Evolutionary conservation across 2,329 filamentous ascomycete species (phyloP).

Genomic region (Alternaria triticimaculans): DNA sequence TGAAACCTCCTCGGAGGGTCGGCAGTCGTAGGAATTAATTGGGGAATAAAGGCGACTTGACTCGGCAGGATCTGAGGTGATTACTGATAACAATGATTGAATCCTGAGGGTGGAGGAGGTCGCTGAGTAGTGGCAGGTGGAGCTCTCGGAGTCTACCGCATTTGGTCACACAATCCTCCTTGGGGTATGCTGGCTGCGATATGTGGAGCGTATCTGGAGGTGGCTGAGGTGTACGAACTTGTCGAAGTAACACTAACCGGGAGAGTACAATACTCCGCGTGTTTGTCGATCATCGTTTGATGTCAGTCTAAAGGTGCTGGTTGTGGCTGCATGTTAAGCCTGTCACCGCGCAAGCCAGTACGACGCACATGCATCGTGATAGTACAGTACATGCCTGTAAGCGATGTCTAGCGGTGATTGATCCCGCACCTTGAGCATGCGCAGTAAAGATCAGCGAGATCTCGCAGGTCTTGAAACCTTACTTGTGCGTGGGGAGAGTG

Average conservation of each 20-base stretch:
- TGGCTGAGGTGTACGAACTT: neutral
- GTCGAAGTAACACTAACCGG: neutral
- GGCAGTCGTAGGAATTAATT: neutral
- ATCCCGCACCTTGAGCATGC: neutral
- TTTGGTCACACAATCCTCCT: neutral
- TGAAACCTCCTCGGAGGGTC: neutral
- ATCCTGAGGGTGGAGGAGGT: neutral
- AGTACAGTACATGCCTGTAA: neutral
- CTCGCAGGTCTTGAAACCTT: neutral
- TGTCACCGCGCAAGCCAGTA: neutral
- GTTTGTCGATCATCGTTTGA: neutral
- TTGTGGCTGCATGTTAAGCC: neutral
- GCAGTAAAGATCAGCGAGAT: neutral
- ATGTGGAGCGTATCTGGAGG: constrained; percentile 1
- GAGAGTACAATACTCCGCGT: neutral
- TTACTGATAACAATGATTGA: neutral
- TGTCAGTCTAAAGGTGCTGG: neutral
- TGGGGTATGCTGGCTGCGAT: neutral
- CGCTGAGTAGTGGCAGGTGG: neutral
- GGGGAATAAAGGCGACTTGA: neutral
- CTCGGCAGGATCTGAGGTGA: neutral
- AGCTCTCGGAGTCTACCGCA: neutral
- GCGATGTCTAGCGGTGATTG: neutral
- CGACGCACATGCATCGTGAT: neutral
- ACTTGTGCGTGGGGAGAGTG: neutral